Conservation (phyloP, 2,329 filamentous ascomycete species). For the Epicoccum sorghinum region DNA sequence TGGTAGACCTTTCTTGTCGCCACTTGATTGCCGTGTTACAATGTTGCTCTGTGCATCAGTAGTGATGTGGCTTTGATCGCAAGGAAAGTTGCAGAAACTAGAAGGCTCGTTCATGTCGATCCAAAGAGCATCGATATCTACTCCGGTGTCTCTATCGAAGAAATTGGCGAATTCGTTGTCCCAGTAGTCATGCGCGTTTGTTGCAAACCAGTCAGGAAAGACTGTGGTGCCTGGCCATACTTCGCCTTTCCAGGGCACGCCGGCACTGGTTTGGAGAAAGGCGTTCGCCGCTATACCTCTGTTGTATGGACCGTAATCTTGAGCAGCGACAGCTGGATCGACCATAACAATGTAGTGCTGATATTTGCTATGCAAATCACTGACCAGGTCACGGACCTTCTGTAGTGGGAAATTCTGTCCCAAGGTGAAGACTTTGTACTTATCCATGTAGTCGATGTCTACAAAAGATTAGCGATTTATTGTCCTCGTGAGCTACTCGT, state of each 20-base stretch:
- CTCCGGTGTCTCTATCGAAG: constrained; percentile 66
- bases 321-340: constrained; percentile 62
- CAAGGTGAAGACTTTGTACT: constrained; percentile 65
- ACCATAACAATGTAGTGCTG: constrained; percentile 82
- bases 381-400: constrained; percentile 67
- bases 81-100: constrained; percentile 53
- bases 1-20: constrained; percentile 62
- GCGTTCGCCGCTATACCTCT: constrained; percentile 63
- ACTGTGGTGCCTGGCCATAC: constrained; percentile 78
- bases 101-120: constrained; percentile 42
- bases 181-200: constrained; percentile 70
- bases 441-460: constrained; percentile 71
- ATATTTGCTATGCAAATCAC: constrained; percentile 67
- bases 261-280: constrained; percentile 62
- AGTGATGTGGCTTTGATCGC: constrained; percentile 47
- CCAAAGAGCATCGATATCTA: constrained; percentile 73
- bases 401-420: constrained; percentile 67
- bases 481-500: background rate
- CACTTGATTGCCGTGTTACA: constrained; percentile 22
- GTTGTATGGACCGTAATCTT: constrained; percentile 62
- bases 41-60: constrained; percentile 22
- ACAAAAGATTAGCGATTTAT: constrained; percentile 7
- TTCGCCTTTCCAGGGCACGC: constrained; percentile 63
- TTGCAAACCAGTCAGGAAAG: constrained; percentile 78
- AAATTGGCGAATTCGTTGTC: constrained; percentile 70